Percentiles rank a stretch among this genome's conserved stretches.
These are phyloP conservation scores for Cordyceps tenuipes DNA, from an alignment of 2,329 filamentous ascomycete species.

Conservation along the genomic window DNA sequence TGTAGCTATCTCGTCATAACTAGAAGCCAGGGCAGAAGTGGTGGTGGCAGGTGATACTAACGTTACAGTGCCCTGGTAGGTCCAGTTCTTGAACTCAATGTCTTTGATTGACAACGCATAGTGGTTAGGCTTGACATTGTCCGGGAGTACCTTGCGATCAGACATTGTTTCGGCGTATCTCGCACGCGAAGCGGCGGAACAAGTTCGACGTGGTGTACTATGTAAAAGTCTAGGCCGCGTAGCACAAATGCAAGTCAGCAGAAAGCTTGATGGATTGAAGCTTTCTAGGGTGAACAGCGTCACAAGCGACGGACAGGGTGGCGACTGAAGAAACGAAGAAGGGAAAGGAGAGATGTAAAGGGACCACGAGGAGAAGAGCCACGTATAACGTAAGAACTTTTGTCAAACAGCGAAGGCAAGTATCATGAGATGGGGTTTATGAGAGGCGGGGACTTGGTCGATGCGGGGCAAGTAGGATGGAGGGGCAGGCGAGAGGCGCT, in stretches of 20 bases:
- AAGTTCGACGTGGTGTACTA: neutral
- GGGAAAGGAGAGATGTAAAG: neutral
- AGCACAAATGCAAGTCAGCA: slow-evolving; percentile 1
- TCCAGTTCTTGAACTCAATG: slow-evolving; percentile 65
- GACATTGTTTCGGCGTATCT: slow-evolving; percentile 32
- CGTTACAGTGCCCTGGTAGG: slow-evolving; percentile 73
- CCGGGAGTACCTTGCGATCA: slow-evolving; percentile 55
- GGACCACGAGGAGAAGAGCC: neutral
- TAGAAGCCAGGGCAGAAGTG: slow-evolving; percentile 2
- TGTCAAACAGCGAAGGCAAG: neutral
- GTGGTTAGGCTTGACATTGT: slow-evolving; percentile 68
- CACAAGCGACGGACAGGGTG: neutral
- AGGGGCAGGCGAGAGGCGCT: neutral
- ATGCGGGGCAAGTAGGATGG: slow-evolving; percentile 3
- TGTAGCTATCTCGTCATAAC: neutral
- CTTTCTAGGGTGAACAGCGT: neutral
- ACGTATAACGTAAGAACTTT: slow-evolving; percentile 8
- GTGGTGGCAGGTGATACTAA: slow-evolving; percentile 24
- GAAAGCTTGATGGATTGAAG: neutral
- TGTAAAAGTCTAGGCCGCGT: slow-evolving; percentile 1
- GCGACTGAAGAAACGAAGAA: neutral
- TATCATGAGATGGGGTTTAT: neutral
- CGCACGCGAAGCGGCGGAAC: slow-evolving; percentile 8
- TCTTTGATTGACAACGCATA: slow-evolving; percentile 78
- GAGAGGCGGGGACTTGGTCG: neutral